Evolutionary conservation across 2,329 filamentous ascomycete species (phyloP).

Genomic region (Amesomyces nigricolor): DNA sequence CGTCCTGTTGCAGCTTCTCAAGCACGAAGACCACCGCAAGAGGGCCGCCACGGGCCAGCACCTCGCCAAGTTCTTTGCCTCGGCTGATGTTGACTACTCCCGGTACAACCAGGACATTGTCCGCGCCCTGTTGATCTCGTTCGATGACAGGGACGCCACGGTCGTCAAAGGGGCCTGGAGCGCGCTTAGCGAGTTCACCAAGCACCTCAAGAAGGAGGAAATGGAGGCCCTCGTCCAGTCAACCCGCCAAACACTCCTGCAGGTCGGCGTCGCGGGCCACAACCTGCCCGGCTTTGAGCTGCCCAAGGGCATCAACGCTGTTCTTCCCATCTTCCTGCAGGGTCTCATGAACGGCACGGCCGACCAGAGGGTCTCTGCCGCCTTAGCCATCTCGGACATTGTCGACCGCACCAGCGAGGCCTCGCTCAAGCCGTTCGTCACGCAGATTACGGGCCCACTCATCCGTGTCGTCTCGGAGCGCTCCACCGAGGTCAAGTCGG

Average conservation of each 20-base stretch:
- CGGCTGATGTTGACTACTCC: constrained; percentile 80
- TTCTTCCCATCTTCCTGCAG: constrained; percentile 94
- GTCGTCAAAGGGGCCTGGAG: constrained; percentile 89
- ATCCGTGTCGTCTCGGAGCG: constrained; percentile 97
- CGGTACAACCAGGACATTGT: constrained; percentile 95
- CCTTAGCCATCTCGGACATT: constrained; percentile 90
- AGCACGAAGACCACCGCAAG: constrained; percentile 86
- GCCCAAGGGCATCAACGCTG: constrained; percentile 94
- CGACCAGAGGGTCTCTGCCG: constrained; percentile 87
- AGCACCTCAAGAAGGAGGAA: constrained; percentile 88
- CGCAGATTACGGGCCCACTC: constrained; percentile 92
- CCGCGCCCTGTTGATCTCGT: constrained; percentile 81
- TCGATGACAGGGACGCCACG: constrained; percentile 75
- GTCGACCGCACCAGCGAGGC: constrained; percentile 87
- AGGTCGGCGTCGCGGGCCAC: constrained; percentile 80
- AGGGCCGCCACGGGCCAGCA: constrained; percentile 73
- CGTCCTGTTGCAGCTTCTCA: constrained; percentile 78
- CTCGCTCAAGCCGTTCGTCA: constrained; percentile 88
- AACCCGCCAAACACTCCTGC: constrained; percentile 77
- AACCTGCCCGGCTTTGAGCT: constrained; percentile 83
- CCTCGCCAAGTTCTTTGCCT: constrained; percentile 78
- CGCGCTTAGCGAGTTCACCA: constrained; percentile 80
- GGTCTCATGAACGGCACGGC: constrained; percentile 93
- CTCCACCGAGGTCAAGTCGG: constrained; percentile 91
- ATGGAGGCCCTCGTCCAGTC: constrained; percentile 91